These are phyloP conservation scores for Paramecium sexaurelia DNA, from an alignment of 73 alveolate species.

Conservation along the genomic window DNA sequence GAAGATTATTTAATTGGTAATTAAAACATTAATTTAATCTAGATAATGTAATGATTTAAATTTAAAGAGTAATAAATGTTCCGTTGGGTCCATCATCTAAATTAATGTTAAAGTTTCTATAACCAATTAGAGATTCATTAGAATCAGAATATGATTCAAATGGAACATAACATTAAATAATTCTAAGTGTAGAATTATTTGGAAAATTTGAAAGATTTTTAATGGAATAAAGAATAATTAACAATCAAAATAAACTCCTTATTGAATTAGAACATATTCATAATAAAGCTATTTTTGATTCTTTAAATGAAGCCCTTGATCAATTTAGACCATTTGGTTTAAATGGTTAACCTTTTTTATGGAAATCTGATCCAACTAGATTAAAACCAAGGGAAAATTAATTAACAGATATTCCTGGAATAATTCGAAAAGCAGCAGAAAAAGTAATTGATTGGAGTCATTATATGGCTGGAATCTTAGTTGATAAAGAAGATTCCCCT, in stretches of 20 bases:
- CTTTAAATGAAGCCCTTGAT: constrained; percentile 65
- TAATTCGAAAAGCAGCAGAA: constrained; percentile 62
- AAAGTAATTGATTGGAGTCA: constrained; percentile 70
- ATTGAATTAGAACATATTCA: constrained; percentile 64
- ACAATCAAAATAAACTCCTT: not conserved
- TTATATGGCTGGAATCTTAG: constrained; percentile 67
- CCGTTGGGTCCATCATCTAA: constrained; percentile 23
- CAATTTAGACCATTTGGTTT: constrained; percentile 58
- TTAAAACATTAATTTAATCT: not conserved
- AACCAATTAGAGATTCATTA: not conserved
- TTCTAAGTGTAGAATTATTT: not conserved
- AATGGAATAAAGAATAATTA: not conserved
- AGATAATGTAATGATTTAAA: not conserved
- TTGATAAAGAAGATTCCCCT: constrained; percentile 67
- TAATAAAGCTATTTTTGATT: constrained; percentile 66
- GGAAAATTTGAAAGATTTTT: not conserved
- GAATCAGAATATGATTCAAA: not conserved
- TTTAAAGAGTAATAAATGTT: not conserved
- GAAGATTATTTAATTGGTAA: constrained; percentile 2
- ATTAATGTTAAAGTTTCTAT: constrained; percentile 1
- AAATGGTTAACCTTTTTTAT: constrained; percentile 57
- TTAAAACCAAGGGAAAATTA: not conserved
- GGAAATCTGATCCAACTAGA: constrained; percentile 57
- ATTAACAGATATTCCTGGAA: constrained; percentile 32
- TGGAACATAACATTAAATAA: not conserved